Evolutionary conservation across 306 rosid genomes (phyloP).

Genomic region (Prunus dulcis): DNA sequence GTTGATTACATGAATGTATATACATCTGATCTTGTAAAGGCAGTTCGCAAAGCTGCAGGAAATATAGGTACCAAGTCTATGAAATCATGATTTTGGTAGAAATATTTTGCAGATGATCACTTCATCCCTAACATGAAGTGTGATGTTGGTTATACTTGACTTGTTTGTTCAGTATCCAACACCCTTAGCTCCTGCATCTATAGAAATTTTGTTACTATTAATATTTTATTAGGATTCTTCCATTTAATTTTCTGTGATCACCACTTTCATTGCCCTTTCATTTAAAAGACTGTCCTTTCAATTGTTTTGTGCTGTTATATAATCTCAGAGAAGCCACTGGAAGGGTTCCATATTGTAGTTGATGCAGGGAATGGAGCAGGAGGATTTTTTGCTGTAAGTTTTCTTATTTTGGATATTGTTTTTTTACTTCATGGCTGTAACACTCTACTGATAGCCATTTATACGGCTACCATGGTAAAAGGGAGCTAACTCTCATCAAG

Average conservation of each 20-base stretch:
- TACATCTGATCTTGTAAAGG: conserved; percentile 84
- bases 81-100: conserved; percentile 23
- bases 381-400: conserved; percentile 81
- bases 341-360: conserved; percentile 90
- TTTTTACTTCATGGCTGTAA: background rate
- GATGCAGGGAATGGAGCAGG: conserved; percentile 99
- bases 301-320: conserved; percentile 19
- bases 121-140: conserved; percentile 10
- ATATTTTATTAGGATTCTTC: background rate
- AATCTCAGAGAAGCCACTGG: conserved; percentile 77
- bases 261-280: background rate
- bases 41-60: conserved; percentile 88
- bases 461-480: background rate
- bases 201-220: background rate
- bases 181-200: background rate
- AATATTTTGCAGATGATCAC: conserved; percentile 17
- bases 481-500: background rate
- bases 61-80: conserved; percentile 54
- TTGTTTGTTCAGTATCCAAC: background rate
- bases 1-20: conserved; percentile 80
- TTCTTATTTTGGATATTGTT: background rate
- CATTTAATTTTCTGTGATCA: background rate
- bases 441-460: background rate
- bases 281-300: background rate
- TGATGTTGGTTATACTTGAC: conserved; percentile 4